phyloP scores from a whole-genome alignment of 495 filamentous ascomycete species.

The Bombardia bombarda region DNA sequence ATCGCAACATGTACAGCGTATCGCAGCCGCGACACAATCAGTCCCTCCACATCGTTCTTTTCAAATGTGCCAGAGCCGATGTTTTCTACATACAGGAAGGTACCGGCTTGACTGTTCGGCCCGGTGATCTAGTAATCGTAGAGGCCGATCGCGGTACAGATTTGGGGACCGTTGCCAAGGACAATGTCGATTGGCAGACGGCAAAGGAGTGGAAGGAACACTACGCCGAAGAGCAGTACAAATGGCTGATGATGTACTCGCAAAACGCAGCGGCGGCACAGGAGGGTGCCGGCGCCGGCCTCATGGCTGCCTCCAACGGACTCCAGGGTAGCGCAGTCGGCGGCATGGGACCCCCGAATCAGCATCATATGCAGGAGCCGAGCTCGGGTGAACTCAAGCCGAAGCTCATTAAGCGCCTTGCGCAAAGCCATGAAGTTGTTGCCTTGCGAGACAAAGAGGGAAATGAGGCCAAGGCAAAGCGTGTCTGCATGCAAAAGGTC shows the following conservation, averaged over 20 bases:
- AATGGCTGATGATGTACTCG: conserved; percentile 96
- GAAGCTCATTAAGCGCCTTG: conserved; percentile 91
- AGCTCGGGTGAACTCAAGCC: conserved; percentile 73
- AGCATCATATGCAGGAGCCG: conserved; percentile 68
- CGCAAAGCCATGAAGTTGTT: conserved; percentile 81
- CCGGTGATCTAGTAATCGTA: conserved; percentile 90
- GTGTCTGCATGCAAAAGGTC: conserved; percentile 92
- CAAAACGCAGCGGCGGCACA: conserved; percentile 58
- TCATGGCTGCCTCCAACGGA: conserved; percentile 50
- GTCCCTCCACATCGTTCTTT: conserved; percentile 84
- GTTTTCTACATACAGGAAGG: conserved; percentile 96
- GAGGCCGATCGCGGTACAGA: conserved; percentile 96
- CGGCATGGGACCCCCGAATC: conserved; percentile 63
- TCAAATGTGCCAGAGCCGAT: conserved; percentile 90
- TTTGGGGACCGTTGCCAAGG: conserved; percentile 81
- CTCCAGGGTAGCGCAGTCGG: conserved; percentile 60
- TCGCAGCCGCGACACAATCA: conserved; percentile 69
- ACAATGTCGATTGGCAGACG: conserved; percentile 72
- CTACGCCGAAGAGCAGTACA: conserved; percentile 87
- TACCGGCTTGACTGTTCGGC: conserved; percentile 81
- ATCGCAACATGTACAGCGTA: conserved; percentile 52
- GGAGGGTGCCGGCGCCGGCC: conserved; percentile 45
- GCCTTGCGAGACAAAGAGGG: conserved; percentile 90
- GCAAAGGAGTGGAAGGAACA: conserved; percentile 84
- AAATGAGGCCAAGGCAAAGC: conserved; percentile 94